Base-by-base conservation (phyloP, 2,329 filamentous ascomycete species). In the Colletotrichum gigasporum region DNA sequence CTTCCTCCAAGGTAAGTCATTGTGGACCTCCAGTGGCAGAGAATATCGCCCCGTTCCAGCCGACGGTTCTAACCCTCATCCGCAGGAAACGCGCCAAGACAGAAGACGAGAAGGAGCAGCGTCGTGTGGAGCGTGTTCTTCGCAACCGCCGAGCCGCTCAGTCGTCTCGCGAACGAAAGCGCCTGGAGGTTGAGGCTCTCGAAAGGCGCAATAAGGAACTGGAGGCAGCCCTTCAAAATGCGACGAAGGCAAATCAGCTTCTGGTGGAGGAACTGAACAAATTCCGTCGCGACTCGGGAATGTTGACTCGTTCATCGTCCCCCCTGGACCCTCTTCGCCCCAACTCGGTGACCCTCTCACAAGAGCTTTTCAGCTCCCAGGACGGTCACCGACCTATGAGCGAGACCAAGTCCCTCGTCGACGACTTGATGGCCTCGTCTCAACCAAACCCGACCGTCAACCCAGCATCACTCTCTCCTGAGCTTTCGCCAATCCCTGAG, bases 1-100 rank as follows among this genome's bases (percentile, higher is more conserved):
- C 88, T 98, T 7, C 95, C 95, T 66, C 95, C 95, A 37, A 90
- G 94, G 91, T 92, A 87, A 74, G 82, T 67, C 34, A 14, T n/a
- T n/a, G n/a, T n/a, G n/a, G n/a, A n/a, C n/a, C n/a, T n/a, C n/a
- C n/a, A n/a, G n/a, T n/a, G n/a, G n/a, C n/a, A n/a, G n/a, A n/a
- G n/a, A n/a, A n/a, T n/a, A n/a, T n/a, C n/a, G n/a, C n/a, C 28
- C 59, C 16, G 39, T 22, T 30, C 18, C 67, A 69, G 11, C 7
- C 6, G 10, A 12, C 12, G 8, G 8, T 2, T 26, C 58, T 51
- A 63, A 76, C 69, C 53, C 64, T 7, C 58, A 41, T 0, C n/a
- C n/a, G n/a, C 67, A 93, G 92, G 70, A 99, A 99, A 88, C 93
- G 96, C 67, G 96, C 96, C 71, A 99, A 98, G 87, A 99, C 96